phyloP scores from a whole-genome alignment of 179 eudicot genomes.

The Carnegiea gigantea region DNA sequence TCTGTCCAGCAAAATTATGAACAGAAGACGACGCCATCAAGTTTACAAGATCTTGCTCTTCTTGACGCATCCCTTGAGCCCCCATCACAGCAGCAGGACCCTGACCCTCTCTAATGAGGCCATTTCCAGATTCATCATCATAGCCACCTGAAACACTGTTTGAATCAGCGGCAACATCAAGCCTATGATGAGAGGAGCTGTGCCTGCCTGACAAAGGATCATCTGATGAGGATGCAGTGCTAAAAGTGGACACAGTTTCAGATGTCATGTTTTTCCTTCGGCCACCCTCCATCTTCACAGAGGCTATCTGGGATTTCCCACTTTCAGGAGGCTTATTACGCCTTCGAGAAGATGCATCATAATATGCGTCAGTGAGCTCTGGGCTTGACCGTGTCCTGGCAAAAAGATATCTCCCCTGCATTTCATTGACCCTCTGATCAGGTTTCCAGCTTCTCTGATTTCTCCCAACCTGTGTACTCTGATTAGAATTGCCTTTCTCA shows the following conservation, averaged over 20 bases:
- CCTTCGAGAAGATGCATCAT: conserved; percentile 46
- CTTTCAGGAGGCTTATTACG: conserved; percentile 41
- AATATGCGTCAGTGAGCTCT: conserved; percentile 59
- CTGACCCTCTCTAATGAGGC: conserved; percentile 40
- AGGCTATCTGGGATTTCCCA: conserved; percentile 39
- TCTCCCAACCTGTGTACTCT: conserved; percentile 28
- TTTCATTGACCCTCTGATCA: conserved; percentile 41
- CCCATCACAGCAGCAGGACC: conserved; percentile 43
- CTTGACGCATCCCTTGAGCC: conserved; percentile 62
- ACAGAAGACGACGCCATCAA: conserved; percentile 62
- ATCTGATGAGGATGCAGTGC: conserved; percentile 39
- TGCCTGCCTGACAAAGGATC: conserved; percentile 35
- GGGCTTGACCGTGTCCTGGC: conserved; percentile 91
- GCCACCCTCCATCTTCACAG: conserved; percentile 37
- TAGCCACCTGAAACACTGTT: conserved; percentile 33
- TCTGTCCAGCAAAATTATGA: conserved; percentile 55
- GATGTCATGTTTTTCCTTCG: conserved; percentile 44
- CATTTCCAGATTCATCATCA: conserved; percentile 35
- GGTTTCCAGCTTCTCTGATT: conserved; percentile 39
- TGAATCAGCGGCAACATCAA: conserved; percentile 40
- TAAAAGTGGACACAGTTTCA: conserved; percentile 38
- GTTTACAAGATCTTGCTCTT: conserved; percentile 84
- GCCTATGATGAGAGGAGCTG: conserved; percentile 33
- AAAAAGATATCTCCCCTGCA: conserved; percentile 58
- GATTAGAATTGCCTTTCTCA: conserved; percentile 31